Conservation (phyloP, 2,329 filamentous ascomycete genomes). For the Colletotrichum cuscutae region DNA sequence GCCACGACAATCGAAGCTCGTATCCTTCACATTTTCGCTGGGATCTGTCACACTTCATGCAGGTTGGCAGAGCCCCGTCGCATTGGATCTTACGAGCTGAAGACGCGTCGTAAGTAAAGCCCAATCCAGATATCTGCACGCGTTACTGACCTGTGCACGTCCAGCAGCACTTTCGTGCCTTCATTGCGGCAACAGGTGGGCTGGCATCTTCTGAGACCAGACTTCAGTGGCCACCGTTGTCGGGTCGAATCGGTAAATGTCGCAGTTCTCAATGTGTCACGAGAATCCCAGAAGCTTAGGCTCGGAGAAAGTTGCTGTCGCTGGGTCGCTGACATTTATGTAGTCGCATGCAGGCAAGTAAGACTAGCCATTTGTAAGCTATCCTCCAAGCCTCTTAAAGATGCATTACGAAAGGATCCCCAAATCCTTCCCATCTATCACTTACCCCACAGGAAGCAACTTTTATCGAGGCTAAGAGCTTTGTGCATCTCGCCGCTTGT, state of each 20-base stretch:
- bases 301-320: constrained; percentile 11
- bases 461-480: constrained; percentile 14
- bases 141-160: constrained; percentile 17
- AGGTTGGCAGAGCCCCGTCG: not conserved
- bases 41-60: not conserved
- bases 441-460: constrained; percentile 11
- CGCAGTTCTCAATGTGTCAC: not conserved
- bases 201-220: no score
- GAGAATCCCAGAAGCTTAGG: not conserved
- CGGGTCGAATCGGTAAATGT: not conserved
- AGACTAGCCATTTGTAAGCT: not conserved
- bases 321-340: constrained; percentile 7
- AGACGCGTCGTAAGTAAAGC: not conserved
- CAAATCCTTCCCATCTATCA: not conserved
- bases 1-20: constrained; percentile 11
- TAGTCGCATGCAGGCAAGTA: not conserved
- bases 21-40: constrained; percentile 1
- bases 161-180: constrained; percentile 12
- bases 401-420: not conserved
- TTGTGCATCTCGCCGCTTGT: not conserved
- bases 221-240: not conserved
- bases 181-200: not conserved
- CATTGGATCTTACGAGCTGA: constrained; percentile 14
- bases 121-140: not conserved
- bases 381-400: not conserved